These are phyloP conservation scores for Erysimum pusillum DNA, from an alignment of 441 rosid species.

Conservation along the genomic window DNA sequence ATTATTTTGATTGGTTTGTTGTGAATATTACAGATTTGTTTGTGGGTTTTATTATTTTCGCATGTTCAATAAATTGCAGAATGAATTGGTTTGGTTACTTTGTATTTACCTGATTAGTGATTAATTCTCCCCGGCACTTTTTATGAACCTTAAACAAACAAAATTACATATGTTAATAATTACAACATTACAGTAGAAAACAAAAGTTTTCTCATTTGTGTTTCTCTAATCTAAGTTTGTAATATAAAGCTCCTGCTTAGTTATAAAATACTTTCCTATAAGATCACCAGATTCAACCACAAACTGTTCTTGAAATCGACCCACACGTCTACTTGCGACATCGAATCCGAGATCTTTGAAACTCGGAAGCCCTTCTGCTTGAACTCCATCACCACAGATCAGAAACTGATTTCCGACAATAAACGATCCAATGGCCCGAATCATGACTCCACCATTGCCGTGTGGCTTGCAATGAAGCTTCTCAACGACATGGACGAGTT, in stretches of 20 bases:
- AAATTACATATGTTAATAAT: neutral
- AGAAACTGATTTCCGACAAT: conserved; percentile 89
- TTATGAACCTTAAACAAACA: neutral
- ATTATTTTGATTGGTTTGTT: conserved; percentile 39
- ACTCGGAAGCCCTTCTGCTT: conserved; percentile 89
- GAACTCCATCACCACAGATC: conserved; percentile 93
- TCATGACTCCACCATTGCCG: conserved; percentile 75
- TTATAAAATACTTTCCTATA: conserved; percentile 73
- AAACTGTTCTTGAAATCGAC: conserved; percentile 89
- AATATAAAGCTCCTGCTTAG: conserved; percentile 83
- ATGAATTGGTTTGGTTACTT: conserved; percentile 35
- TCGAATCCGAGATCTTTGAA: conserved; percentile 87
- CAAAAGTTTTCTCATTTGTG: conserved; percentile 11
- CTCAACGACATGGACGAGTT: conserved; percentile 90
- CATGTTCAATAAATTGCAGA: conserved; percentile 38
- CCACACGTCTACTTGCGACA: conserved; percentile 77
- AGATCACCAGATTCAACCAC: conserved; percentile 65
- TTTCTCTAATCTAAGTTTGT: conserved; percentile 27
- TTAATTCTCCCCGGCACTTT: neutral
- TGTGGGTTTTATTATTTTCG: conserved; percentile 5
- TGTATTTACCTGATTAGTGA: neutral
- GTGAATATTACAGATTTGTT: conserved; percentile 45
- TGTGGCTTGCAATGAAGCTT: conserved; percentile 81
- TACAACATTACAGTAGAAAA: conserved; percentile 27
- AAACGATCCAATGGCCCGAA: conserved; percentile 86